Evolutionary conservation across 2,329 filamentous ascomycete genomes (phyloP).

Genomic region (Plectosphaerella cucumerina): DNA sequence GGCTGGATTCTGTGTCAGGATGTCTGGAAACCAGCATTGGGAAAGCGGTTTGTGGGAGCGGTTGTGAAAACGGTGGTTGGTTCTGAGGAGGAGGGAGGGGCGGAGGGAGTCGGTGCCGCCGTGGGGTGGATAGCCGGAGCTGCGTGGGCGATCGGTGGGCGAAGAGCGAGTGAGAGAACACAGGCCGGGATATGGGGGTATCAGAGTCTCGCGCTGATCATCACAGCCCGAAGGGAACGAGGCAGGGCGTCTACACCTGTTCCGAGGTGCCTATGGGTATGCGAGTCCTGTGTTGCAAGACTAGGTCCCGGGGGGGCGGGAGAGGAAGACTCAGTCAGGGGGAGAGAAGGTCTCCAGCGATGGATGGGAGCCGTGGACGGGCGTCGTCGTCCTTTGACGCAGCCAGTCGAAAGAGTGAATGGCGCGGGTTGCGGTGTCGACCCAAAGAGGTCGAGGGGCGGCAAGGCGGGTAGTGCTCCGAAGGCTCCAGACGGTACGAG

Average conservation of each 20-base stretch:
- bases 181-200: background rate
- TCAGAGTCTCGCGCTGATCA: background rate
- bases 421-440: slow-evolving; percentile 7
- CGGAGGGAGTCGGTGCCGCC: no score
- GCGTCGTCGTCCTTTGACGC: slow-evolving; percentile 6
- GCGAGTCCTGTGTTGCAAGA: no score
- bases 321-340: slow-evolving; percentile 19
- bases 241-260: no score
- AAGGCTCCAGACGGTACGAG: background rate
- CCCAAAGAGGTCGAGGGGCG: slow-evolving; percentile 2
- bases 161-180: no score
- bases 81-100: background rate
- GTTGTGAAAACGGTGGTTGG: background rate
- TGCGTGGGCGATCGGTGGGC: background rate
- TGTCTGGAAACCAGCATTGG: slow-evolving; percentile 56
- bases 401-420: slow-evolving; percentile 7
- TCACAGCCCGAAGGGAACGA: no score
- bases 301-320: no score
- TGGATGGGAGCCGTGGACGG: background rate
- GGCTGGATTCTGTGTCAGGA: slow-evolving; percentile 48
- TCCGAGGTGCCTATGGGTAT: no score
- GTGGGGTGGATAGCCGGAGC: no score
- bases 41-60: slow-evolving; percentile 17
- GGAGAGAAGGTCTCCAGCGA: slow-evolving; percentile 4
- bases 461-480: slow-evolving; percentile 5